Conservation (phyloP, 768 basidiomycete genomes). For the Termitomyces sp. region DNA sequence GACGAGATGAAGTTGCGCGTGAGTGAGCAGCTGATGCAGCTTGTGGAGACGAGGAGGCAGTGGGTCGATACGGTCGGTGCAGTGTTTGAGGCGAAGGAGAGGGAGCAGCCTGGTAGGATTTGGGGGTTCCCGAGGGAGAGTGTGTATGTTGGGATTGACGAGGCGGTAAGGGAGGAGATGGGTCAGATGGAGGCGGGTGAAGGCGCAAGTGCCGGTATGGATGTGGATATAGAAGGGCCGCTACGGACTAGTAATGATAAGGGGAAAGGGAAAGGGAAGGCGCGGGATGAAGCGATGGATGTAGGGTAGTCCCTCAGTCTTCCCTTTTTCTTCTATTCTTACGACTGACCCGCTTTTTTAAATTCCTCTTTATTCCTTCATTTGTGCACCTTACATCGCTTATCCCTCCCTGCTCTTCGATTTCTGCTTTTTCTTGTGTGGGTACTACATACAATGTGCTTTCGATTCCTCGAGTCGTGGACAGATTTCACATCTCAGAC, state of each 20-base stretch:
- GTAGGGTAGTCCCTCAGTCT: slow-evolving; percentile 42
- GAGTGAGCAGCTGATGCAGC: slow-evolving; percentile 62
- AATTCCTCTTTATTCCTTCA: slow-evolving; percentile 17
- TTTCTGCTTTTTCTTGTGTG: slow-evolving; percentile 6
- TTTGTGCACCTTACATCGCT: slow-evolving; percentile 11
- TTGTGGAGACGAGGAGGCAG: slow-evolving; percentile 72
- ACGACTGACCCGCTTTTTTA: not conserved
- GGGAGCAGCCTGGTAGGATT: slow-evolving; percentile 60
- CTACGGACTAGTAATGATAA: slow-evolving; percentile 28
- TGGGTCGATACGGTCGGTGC: slow-evolving; percentile 78
- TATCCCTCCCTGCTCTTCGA: slow-evolving; percentile 1
- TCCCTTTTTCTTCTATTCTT: slow-evolving; percentile 1
- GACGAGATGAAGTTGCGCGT: slow-evolving; percentile 62
- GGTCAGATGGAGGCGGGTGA: slow-evolving; percentile 13
- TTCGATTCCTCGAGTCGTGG: not conserved
- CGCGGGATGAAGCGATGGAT: slow-evolving; percentile 58
- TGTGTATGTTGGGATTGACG: slow-evolving; percentile 73
- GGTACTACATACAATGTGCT: slow-evolving; percentile 3
- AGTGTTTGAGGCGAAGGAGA: slow-evolving; percentile 75
- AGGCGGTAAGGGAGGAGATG: slow-evolving; percentile 48
- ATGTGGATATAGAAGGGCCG: slow-evolving; percentile 17
- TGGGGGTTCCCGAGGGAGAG: slow-evolving; percentile 77
- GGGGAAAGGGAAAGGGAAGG: slow-evolving; percentile 43
- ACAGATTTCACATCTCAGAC: not conserved
- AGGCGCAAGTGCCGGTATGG: not conserved